A percentile compares a stretch with the other conserved stretches of the same genome.
Conservation (phyloP, 257 asterid genomes). For the Perilla frutescens region DNA sequence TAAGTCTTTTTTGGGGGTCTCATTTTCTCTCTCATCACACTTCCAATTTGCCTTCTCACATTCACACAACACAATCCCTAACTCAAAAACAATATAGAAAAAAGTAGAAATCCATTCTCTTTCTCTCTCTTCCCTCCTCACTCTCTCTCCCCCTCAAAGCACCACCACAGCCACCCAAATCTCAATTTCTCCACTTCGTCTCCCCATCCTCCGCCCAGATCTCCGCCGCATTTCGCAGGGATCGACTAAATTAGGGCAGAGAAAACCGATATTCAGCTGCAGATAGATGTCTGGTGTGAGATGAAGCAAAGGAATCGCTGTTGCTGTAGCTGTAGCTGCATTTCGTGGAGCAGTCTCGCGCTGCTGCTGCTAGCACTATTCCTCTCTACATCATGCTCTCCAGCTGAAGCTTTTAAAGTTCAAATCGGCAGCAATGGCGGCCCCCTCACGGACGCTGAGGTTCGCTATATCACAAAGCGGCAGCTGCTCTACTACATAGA, state of each 20-base stretch:
- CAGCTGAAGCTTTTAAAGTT: constrained; percentile 33
- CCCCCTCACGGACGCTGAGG: constrained; percentile 61
- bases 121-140: neutral
- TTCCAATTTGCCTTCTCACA: constrained; percentile 32
- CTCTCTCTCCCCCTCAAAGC: constrained; percentile 32
- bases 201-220: constrained; percentile 34
- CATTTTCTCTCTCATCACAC: constrained; percentile 30
- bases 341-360: constrained; percentile 34
- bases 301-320: constrained; percentile 57
- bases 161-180: constrained; percentile 39
- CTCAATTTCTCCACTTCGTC: constrained; percentile 4
- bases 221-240: constrained; percentile 28
- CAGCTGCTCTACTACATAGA: constrained; percentile 81
- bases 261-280: constrained; percentile 31
- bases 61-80: constrained; percentile 51
- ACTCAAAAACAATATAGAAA: constrained; percentile 23
- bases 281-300: constrained; percentile 83
- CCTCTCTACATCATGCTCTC: constrained; percentile 9
- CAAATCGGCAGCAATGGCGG: constrained; percentile 56
- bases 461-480: constrained; percentile 56
- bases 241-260: neutral
- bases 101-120: neutral
- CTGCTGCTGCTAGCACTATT: constrained; percentile 35
- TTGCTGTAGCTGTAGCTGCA: constrained; percentile 35
- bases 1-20: constrained; percentile 29